phyloP scores from a whole-genome alignment of 331 rosid species.

The Ulmus americana region DNA sequence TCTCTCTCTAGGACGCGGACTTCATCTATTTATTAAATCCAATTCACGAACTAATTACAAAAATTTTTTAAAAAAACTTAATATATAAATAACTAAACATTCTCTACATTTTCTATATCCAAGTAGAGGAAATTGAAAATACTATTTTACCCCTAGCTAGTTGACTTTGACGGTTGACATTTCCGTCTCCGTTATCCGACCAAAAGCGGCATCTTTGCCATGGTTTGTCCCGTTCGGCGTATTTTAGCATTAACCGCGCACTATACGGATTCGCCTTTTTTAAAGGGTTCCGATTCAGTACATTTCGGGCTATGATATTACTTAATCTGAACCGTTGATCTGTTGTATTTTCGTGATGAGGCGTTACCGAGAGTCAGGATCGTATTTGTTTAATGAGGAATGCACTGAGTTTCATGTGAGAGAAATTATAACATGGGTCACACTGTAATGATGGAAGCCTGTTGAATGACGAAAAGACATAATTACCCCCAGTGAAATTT shows the following conservation, averaged over 20 bases:
- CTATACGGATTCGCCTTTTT: neutral
- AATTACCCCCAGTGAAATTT: neutral
- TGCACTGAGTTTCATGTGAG: slow-evolving; percentile 7
- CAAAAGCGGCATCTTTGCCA: neutral
- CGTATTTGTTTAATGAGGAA: slow-evolving; percentile 7
- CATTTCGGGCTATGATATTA: neutral
- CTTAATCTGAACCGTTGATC: neutral
- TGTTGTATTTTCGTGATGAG: neutral
- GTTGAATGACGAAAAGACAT: neutral
- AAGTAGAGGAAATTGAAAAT: neutral
- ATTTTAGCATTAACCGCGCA: neutral
- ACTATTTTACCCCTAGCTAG: slow-evolving; percentile 30
- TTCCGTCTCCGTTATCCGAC: slow-evolving; percentile 22
- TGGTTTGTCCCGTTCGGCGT: neutral
- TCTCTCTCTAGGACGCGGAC: slow-evolving; percentile 28
- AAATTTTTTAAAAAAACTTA: neutral
- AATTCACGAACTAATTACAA: slow-evolving; percentile 19
- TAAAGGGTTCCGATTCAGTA: slow-evolving; percentile 10
- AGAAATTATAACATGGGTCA: slow-evolving; percentile 19
- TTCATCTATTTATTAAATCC: slow-evolving; percentile 46
- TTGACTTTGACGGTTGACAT: slow-evolving; percentile 33
- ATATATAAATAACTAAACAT: neutral
- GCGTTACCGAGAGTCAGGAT: neutral
- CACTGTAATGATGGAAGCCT: slow-evolving; percentile 23
- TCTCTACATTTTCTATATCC: neutral